Evolutionary conservation across 257 asterid species (phyloP).

Genomic region (Lycium ferocissimum): DNA sequence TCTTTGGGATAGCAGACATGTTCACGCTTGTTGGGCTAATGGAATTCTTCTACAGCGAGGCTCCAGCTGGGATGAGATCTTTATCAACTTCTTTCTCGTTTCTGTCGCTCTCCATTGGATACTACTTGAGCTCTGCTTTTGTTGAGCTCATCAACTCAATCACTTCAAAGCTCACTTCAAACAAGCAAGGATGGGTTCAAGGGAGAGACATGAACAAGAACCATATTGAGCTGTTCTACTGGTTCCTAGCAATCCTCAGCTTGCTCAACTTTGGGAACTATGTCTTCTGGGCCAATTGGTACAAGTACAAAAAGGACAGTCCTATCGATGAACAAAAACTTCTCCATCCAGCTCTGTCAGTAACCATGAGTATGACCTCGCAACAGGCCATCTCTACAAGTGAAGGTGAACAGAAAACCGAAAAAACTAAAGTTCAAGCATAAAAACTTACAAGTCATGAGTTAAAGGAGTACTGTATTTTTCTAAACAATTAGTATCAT

Average conservation of each 20-base stretch:
- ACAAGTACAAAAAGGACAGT: constrained; percentile 55
- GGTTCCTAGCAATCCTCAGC: constrained; percentile 81
- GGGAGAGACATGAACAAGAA: constrained; percentile 62
- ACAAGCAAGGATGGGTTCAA: constrained; percentile 68
- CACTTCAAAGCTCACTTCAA: constrained; percentile 49
- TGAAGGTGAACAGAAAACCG: not conserved
- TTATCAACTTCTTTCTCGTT: constrained; percentile 71
- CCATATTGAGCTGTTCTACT: constrained; percentile 59
- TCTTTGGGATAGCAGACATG: constrained; percentile 85
- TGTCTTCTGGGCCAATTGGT: constrained; percentile 70
- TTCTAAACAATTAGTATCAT: not conserved
- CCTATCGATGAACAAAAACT: constrained; percentile 25
- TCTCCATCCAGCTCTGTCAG: not conserved
- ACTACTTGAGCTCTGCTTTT: constrained; percentile 66
- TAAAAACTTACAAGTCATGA: not conserved
- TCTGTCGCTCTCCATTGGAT: constrained; percentile 69
- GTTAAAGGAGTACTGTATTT: not conserved
- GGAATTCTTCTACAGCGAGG: constrained; percentile 78
- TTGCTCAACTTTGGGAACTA: constrained; percentile 64
- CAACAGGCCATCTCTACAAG: constrained; percentile 29
- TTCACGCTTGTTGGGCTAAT: constrained; percentile 74
- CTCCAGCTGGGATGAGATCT: constrained; percentile 81
- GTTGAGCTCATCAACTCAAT: constrained; percentile 64
- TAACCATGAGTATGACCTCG: constrained; percentile 3
- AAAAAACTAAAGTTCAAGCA: constrained; percentile 8